Conservation (phyloP, 2,329 filamentous ascomycete genomes). For the Diaporthe eres region DNA sequence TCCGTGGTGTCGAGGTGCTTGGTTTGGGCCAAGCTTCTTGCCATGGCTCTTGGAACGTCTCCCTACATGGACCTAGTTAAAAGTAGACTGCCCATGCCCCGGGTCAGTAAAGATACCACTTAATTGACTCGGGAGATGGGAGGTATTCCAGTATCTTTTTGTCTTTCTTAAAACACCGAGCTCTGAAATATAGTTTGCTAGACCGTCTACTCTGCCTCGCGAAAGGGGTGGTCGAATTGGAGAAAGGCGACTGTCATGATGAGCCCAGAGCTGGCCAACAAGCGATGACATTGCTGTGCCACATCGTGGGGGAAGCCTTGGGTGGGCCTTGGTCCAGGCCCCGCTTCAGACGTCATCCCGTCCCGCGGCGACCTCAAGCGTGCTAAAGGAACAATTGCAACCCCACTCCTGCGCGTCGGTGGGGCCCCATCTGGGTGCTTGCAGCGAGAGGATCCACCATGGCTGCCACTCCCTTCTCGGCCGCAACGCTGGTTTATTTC, state of each 20-base stretch:
- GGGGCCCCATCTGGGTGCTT: neutral
- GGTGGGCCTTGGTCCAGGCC: neutral
- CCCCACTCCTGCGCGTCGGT: conserved; percentile 3
- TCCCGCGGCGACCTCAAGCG: neutral
- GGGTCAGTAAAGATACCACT: neutral
- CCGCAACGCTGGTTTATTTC: neutral
- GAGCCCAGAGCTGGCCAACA: conserved; percentile 14
- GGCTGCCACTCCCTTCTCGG: neutral
- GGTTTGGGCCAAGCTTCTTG: conserved; percentile 25
- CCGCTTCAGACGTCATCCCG: conserved; percentile 32
- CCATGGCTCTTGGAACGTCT: conserved; percentile 7
- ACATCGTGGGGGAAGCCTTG: conserved; percentile 17
- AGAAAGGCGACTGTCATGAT: neutral
- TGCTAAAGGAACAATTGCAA: neutral
- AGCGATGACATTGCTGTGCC: conserved; percentile 30
- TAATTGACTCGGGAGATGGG: neutral
- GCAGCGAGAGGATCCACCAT: neutral
- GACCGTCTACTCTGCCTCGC: neutral
- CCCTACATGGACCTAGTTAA: neutral
- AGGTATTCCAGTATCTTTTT: neutral
- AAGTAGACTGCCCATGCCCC: neutral
- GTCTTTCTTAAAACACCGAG: neutral
- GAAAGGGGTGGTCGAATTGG: neutral
- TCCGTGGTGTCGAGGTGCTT: conserved; percentile 27
- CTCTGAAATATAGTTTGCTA: neutral